Conservation (phyloP, 2,329 filamentous ascomycete genomes). For the Penicillium sp. region DNA sequence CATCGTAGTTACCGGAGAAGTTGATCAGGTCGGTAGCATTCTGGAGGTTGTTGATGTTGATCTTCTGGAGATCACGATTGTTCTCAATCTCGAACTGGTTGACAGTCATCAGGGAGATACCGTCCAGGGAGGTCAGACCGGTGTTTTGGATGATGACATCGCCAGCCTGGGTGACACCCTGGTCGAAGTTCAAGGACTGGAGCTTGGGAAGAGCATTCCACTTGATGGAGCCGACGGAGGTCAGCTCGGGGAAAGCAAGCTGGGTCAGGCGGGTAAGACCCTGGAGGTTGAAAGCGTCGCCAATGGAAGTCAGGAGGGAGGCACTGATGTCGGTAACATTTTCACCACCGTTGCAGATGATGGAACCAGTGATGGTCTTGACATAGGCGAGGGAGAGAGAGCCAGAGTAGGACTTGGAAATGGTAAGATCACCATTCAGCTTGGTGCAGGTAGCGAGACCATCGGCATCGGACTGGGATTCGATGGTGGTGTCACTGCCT, state of each 20-base stretch:
- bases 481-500: constrained; percentile 43
- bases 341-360: constrained; percentile 58
- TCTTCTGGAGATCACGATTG: constrained; percentile 77
- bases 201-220: constrained; percentile 73
- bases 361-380: constrained; percentile 60
- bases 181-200: constrained; percentile 61
- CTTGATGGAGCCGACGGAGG: constrained; percentile 66
- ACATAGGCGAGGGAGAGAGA: constrained; percentile 66
- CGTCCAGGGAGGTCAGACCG: constrained; percentile 73
- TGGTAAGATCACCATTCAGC: constrained; percentile 68
- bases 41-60: constrained; percentile 73
- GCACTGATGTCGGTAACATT: constrained; percentile 67
- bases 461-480: constrained; percentile 66
- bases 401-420: constrained; percentile 61
- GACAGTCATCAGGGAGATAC: constrained; percentile 77
- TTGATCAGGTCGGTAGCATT: constrained; percentile 73
- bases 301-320: constrained; percentile 65
- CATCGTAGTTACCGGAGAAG: constrained; percentile 78
- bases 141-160: constrained; percentile 83
- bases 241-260: constrained; percentile 69
- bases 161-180: constrained; percentile 68
- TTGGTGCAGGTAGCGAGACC: constrained; percentile 69
- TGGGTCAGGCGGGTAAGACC: constrained; percentile 70
- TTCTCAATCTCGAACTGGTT: constrained; percentile 81
- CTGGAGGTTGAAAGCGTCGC: constrained; percentile 69